phyloP scores from a whole-genome alignment of 495 filamentous ascomycete species.

The Evernia prunastri region DNA sequence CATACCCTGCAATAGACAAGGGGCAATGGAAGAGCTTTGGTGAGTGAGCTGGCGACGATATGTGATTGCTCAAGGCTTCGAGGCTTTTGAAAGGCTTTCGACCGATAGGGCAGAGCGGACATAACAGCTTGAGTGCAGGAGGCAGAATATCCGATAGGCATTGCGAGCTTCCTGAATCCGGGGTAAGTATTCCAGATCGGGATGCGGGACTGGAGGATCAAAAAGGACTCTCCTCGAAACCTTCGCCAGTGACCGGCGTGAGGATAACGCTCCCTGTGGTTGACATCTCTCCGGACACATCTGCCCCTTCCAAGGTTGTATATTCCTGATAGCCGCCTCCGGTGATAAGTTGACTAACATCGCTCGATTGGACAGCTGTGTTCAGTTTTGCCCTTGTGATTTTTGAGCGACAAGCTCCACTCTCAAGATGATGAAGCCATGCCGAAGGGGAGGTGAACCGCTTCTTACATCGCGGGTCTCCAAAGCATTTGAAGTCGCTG shows the following conservation, averaged over 20 bases:
- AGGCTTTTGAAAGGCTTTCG: slow-evolving; percentile 16
- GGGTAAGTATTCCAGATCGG: slow-evolving; percentile 7
- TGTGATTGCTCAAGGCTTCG: slow-evolving; percentile 10
- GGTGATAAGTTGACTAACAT: slow-evolving; percentile 16
- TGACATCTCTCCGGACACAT: background rate
- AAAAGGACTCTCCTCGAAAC: slow-evolving; percentile 1
- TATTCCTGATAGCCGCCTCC: background rate
- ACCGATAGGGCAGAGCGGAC: slow-evolving; percentile 9
- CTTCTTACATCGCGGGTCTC: slow-evolving; percentile 18
- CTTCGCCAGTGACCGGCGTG: slow-evolving; percentile 5
- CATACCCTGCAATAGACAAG: slow-evolving; percentile 12
- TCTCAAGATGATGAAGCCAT: slow-evolving; percentile 25
- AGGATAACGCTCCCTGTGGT: slow-evolving; percentile 7
- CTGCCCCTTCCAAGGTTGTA: background rate
- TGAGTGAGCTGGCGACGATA: slow-evolving; percentile 20
- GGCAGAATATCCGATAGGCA: background rate
- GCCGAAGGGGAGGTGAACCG: slow-evolving; percentile 21
- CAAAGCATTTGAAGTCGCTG: slow-evolving; percentile 27
- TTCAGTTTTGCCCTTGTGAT: slow-evolving; percentile 20
- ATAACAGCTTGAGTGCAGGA: slow-evolving; percentile 5
- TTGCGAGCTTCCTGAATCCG: slow-evolving; percentile 8
- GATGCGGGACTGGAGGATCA: background rate
- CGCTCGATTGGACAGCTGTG: slow-evolving; percentile 17
- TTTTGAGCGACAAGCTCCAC: slow-evolving; percentile 23
- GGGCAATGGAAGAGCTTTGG: slow-evolving; percentile 18